These are phyloP conservation scores for Fereydounia khargensis DNA, from an alignment of 1,284 basidiomycete genomes.

Conservation along the genomic window DNA sequence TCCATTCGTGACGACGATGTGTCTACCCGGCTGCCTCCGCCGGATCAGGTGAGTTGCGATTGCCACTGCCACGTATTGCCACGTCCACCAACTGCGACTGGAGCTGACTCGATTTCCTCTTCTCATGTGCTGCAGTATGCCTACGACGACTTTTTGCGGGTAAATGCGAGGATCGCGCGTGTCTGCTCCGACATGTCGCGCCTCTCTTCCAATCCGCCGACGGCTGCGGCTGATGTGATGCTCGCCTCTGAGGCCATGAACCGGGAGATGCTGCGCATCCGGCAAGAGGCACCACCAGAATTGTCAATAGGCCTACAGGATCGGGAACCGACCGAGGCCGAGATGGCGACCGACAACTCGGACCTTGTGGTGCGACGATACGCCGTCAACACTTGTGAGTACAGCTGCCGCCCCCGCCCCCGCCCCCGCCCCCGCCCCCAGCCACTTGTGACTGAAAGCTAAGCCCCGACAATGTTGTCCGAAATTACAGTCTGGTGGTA, in stretches of 20 bases:
- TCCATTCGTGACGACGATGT: conserved; percentile 32
- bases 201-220: conserved; percentile 28
- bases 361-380: conserved; percentile 30
- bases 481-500: conserved; percentile 43
- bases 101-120: too few species aligned
- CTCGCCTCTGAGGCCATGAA: conserved; percentile 25
- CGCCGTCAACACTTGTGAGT: conserved; percentile 15
- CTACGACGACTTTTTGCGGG: conserved; percentile 23
- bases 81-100: too few species aligned
- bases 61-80: too few species aligned
- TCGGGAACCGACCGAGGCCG: conserved; percentile 13
- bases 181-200: conserved; percentile 23
- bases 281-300: conserved; percentile 18
- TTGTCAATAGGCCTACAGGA: conserved; percentile 17
- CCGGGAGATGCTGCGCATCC: conserved; percentile 23
- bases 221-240: conserved; percentile 24
- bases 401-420: too few species aligned
- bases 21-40: conserved; percentile 16
- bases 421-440: too few species aligned
- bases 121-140: too few species aligned
- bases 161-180: conserved; percentile 18
- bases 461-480: too few species aligned
- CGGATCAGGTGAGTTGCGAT: too few species aligned
- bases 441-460: too few species aligned
- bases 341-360: conserved; percentile 22